Evolutionary conservation across 2,329 filamentous ascomycete genomes (phyloP), one percentile per base, ranked within the genome.

Genomic region (Neopestalotiopsis sp.): DNA sequence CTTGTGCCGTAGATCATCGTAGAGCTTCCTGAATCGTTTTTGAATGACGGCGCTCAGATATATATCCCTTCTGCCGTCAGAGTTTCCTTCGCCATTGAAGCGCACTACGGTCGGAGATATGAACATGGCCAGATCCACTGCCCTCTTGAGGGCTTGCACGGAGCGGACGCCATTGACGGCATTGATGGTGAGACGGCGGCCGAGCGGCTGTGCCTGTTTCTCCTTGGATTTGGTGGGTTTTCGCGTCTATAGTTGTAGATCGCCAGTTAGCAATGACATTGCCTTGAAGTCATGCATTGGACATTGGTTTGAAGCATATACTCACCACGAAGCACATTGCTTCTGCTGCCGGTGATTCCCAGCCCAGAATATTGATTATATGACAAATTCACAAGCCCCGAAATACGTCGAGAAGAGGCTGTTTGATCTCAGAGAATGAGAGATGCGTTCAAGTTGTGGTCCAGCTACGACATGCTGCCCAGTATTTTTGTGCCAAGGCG

Each of bases 1-100:
- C 13, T 75, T 70, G 5, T 78, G 80, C 60, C 84, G 81, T 42
- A 88, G 70, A 0, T 79, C 75, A 42, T 85, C 77, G 74, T 85
- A 90, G 38, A 89, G 75, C 57, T 78, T 78, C 66, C 82, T 78
- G 28, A 90, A 76, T 65, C 85, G 82, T 38, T 80, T 82, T 71
- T 84, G 82, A 69, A 89, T 84, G 32, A 81, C 79, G 56, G 83
- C 81, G 67, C 82, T 87, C 56, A 89, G 77, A 61, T 84, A 81
- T 34, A 84, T 74, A 13, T 81, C 76, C 58, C 70, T 72, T 57
- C 67, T 70, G 7, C 72, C 74, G 40, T 69, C 69, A 13, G 70
- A 30, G 4, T 58, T 65, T 3, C 65, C 72, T 49, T 74, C 70
- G 60, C 71, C 71, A 6, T 73, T 73, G 49, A 78, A 73, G 58